Evolutionary conservation across 805 yeast species (phyloP).

Genomic region (Tetrapisispora pingtungensis): DNA sequence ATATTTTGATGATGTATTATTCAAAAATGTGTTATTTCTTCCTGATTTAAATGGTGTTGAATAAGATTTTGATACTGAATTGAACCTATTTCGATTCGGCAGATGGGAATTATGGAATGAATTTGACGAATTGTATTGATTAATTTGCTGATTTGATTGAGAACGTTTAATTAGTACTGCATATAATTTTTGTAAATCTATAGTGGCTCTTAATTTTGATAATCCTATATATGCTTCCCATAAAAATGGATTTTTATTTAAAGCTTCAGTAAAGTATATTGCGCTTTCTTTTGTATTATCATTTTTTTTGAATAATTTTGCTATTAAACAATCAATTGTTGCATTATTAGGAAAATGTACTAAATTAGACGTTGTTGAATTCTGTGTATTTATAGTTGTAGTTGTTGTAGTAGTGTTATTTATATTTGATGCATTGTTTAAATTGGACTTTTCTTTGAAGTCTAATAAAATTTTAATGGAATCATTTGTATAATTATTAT

Average conservation of each 20-base stretch:
- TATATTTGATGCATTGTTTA: background rate
- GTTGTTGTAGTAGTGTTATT: background rate
- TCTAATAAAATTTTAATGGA: slow-evolving; percentile 7
- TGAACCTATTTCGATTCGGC: slow-evolving; percentile 1
- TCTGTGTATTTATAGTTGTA: background rate
- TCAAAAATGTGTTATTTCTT: slow-evolving; percentile 4
- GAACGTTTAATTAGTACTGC: slow-evolving; percentile 5
- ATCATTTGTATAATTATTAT: slow-evolving; percentile 9
- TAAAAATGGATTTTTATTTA: slow-evolving; percentile 65
- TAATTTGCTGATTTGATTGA: background rate
- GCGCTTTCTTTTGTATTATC: slow-evolving; percentile 60
- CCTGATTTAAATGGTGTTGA: slow-evolving; percentile 9
- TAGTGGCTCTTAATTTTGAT: slow-evolving; percentile 59
- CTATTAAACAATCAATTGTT: slow-evolving; percentile 56
- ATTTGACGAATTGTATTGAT: background rate
- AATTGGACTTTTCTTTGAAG: background rate
- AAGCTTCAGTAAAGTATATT: slow-evolving; percentile 55
- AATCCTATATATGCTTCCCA: slow-evolving; percentile 82
- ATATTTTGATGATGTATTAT: background rate
- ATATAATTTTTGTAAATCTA: slow-evolving; percentile 31
- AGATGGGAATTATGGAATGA: background rate
- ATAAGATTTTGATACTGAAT: slow-evolving; percentile 1
- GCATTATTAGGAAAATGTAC: slow-evolving; percentile 55
- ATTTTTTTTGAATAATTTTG: slow-evolving; percentile 48
- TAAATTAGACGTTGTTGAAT: slow-evolving; percentile 3